Evolutionary conservation across 2,329 filamentous ascomycete genomes (phyloP), one percentile per base, ranked within the genome.

Genomic region (Sporothrix sp.): DNA sequence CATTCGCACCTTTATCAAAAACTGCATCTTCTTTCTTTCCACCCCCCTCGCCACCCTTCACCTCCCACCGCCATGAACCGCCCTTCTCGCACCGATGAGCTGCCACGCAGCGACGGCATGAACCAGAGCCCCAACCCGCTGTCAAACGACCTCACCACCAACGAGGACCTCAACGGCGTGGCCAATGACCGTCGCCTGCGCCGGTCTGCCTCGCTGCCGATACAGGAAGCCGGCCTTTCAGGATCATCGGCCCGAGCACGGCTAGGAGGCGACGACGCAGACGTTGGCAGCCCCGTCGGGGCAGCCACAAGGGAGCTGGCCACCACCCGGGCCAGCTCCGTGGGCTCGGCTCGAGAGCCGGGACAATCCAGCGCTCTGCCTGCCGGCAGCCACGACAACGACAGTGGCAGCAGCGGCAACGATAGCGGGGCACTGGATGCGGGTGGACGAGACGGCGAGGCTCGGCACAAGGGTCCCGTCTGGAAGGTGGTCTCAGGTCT

Each of bases 81-180:
- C n/a, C 54, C 58, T 5, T 67, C 66, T 20, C 57, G 64, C 48
- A 69, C 67, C 4, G 65, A 70, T 53, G 67, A 69, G 56, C 67
- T 63, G 25, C 58, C 60, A 37, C 59, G 62, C 47, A 62, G 64
- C 55, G 67, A 68, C 51, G 70, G 68, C 50, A 71, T 69, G 59
- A 80, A 80, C 60, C 77, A 81, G 62, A 78, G 66, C 56, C 78
- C 77, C 10, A 68, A 71, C 56, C 64, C 65, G 7, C 64, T 80
- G 43, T 72, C 74, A 28, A 71, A 71, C 55, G 76, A 80, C 58
- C 67, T 75, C 42, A 77, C 74, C n/a, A 80, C 76, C 13, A 72
- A 75, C 53, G 71, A 73, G 52, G 76, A 79, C 57, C 63, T 81
- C 52, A 73, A 75, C 58, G 70, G 72, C 53, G 67, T 75, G 57